phyloP scores from a whole-genome alignment of 129 eudicot genomes.

The Helianthus annuus region DNA sequence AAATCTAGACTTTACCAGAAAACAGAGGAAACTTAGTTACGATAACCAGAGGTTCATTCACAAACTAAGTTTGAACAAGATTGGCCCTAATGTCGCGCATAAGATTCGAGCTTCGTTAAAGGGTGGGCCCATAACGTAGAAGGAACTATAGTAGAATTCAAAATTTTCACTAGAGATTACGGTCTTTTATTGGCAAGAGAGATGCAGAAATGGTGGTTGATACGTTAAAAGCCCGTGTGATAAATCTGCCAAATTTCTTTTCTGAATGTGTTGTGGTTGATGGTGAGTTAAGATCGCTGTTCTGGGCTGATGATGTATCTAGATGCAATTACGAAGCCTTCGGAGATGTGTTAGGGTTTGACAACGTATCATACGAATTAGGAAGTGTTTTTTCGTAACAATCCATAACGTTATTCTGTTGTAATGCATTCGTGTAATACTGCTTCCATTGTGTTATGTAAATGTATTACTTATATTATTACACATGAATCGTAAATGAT shows the following conservation, averaged over 20 bases:
- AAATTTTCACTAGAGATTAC: background rate
- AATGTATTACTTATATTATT: no score
- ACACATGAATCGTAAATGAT: no score
- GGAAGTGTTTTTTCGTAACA: background rate
- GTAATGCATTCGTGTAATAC: no score
- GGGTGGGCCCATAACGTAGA: background rate
- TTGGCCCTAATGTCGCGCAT: background rate
- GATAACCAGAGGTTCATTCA: background rate
- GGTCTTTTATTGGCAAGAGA: background rate
- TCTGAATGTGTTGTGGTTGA: background rate
- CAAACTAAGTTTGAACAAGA: background rate
- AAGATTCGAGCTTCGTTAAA: background rate
- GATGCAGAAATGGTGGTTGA: background rate
- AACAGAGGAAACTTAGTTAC: background rate
- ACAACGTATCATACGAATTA: background rate
- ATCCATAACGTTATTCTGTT: no score
- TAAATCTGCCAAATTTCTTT: background rate
- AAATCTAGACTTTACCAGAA: background rate
- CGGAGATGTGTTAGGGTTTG: background rate
- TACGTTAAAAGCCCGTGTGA: background rate
- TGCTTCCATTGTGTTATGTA: no score
- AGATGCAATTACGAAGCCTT: background rate
- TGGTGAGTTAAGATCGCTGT: background rate
- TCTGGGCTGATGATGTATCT: background rate
- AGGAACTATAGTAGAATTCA: background rate